Percentiles rank a stretch among this genome's conserved stretches.
Conservation (phyloP, 202 grass and related monocot species). For the Carex sylvatica region DNA sequence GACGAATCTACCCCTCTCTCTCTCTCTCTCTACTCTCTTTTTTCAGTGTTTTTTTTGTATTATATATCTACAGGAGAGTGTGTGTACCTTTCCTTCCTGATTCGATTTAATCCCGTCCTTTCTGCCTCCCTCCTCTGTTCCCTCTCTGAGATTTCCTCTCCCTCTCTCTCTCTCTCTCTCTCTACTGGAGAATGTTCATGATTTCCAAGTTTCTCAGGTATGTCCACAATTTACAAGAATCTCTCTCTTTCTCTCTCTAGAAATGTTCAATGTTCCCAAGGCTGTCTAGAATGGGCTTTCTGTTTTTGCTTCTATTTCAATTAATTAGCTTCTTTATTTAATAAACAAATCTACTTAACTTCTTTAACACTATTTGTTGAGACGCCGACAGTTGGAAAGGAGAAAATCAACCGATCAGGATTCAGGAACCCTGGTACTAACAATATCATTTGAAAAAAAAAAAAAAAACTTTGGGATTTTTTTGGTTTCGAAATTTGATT, state of each 20-base stretch:
- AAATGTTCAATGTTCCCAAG: slow-evolving; percentile 24
- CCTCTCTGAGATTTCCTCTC: slow-evolving; percentile 14
- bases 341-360: background rate
- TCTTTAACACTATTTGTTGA: slow-evolving; percentile 23
- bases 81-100: slow-evolving; percentile 25
- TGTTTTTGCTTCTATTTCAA: slow-evolving; percentile 13
- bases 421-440: background rate
- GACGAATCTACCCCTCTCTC: slow-evolving; percentile 26
- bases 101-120: slow-evolving; percentile 22
- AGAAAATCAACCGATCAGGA: slow-evolving; percentile 2
- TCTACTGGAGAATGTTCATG: slow-evolving; percentile 18
- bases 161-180: background rate
- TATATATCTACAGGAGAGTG: slow-evolving; percentile 11
- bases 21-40: background rate
- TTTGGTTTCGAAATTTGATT: slow-evolving; percentile 11
- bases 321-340: background rate
- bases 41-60: background rate
- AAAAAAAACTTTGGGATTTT: background rate
- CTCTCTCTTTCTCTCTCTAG: slow-evolving; percentile 20
- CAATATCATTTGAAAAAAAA: background rate
- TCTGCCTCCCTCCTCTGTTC: background rate
- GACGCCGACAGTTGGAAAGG: background rate
- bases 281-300: background rate
- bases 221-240: slow-evolving; percentile 20
- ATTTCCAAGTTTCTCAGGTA: slow-evolving; percentile 26